Evolutionary conservation across 2,329 filamentous ascomycete species (phyloP).

Genomic region (Colletotrichum sp.): DNA sequence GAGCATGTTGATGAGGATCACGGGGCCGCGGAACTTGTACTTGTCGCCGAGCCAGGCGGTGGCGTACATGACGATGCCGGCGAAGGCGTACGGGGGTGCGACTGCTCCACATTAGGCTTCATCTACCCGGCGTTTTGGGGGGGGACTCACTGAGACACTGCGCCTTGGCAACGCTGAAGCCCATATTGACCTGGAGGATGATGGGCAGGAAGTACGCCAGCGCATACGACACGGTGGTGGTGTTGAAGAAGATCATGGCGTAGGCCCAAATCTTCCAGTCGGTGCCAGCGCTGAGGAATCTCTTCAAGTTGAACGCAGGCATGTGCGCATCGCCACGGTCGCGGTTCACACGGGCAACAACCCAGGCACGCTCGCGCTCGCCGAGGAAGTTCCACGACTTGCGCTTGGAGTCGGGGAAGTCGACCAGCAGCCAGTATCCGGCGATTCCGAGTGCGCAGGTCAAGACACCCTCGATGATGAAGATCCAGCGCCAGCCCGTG

Average conservation of each 20-base stretch:
- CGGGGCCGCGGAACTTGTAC: conserved; percentile 68
- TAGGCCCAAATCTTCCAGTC: conserved; percentile 69
- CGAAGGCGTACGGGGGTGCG: conserved; percentile 72
- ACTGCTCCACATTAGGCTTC: conserved; percentile 33
- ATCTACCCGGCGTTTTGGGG: no score
- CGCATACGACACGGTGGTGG: conserved; percentile 76
- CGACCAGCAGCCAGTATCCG: conserved; percentile 64
- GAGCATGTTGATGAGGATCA: conserved; percentile 70
- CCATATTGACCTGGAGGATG: conserved; percentile 68
- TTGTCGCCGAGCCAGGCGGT: conserved; percentile 71
- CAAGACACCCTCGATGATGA: conserved; percentile 58
- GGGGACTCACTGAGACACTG: conserved; percentile 61
- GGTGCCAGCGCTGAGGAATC: conserved; percentile 50
- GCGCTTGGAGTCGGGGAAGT: conserved; percentile 65
- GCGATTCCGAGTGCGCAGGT: conserved; percentile 57
- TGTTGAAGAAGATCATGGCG: conserved; percentile 65
- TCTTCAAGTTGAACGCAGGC: conserved; percentile 54
- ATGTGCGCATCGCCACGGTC: conserved; percentile 63
- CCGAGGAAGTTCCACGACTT: conserved; percentile 58
- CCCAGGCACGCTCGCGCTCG: conserved; percentile 54
- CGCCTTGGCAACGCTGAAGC: conserved; percentile 65
- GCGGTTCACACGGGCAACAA: conserved; percentile 57
- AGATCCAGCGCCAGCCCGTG: conserved; percentile 72
- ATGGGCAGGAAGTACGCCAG: conserved; percentile 82
- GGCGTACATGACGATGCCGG: conserved; percentile 65